phyloP scores from a whole-genome alignment of 352 stramenopile species.

The Pythium myriotylum region DNA sequence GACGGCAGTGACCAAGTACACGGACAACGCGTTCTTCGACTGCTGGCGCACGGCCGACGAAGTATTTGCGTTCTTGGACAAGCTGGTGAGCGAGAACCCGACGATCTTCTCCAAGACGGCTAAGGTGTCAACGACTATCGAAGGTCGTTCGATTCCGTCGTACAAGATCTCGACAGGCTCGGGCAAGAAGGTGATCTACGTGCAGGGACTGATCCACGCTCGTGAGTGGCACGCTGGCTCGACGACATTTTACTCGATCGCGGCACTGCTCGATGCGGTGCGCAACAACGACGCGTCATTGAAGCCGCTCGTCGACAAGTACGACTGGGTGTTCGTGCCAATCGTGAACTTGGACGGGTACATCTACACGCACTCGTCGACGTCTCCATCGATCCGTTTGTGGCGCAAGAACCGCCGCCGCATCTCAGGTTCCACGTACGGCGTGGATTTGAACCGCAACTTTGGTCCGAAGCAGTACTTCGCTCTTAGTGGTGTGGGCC shows the following conservation, averaged over 20 bases:
- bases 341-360: constrained; percentile 42
- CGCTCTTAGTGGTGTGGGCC: constrained; percentile 18
- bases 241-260: constrained; percentile 32
- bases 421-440: constrained; percentile 19
- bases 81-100: too few species aligned
- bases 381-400: constrained; percentile 23
- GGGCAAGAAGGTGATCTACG: constrained; percentile 31
- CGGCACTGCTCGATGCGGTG: constrained; percentile 30
- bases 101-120: too few species aligned
- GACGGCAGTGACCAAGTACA: constrained; percentile 26
- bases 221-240: constrained; percentile 37
- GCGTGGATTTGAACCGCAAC: constrained; percentile 43
- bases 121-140: constrained; percentile 30
- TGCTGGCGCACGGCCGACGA: too few species aligned
- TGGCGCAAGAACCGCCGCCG: constrained; percentile 38
- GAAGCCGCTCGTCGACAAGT: constrained; percentile 28
- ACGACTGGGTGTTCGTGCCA: constrained; percentile 39
- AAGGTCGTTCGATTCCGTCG: constrained; percentile 27
- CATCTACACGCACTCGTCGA: constrained; percentile 25
- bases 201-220: constrained; percentile 36
- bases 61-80: too few species aligned
- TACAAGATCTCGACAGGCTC: constrained; percentile 35
- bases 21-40: constrained; percentile 39
- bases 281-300: constrained; percentile 26
- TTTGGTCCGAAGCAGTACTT: constrained; percentile 32